Conservation (phyloP, 139 green algal species). For the Picochlorum costavermella region DNA sequence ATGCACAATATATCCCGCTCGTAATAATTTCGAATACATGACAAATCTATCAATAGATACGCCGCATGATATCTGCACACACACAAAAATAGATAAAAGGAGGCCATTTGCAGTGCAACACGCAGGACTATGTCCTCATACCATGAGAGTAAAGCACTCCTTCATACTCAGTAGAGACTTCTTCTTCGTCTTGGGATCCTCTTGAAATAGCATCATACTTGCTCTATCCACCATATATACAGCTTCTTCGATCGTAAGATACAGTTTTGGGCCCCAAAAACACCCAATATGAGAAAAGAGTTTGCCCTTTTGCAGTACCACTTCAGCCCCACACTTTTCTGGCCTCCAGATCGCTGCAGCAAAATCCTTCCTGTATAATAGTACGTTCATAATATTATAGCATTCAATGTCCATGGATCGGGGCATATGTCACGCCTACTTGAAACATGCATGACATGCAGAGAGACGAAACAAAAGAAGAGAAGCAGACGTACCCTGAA, state of each 20-base stretch:
- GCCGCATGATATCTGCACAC: background rate
- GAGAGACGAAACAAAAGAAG: background rate
- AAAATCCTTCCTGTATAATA: conserved; percentile 17
- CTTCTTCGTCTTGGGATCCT: background rate
- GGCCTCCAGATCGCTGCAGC: conserved; percentile 31
- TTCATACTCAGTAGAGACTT: conserved; percentile 13
- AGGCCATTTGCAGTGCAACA: background rate
- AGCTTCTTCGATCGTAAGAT: conserved; percentile 25
- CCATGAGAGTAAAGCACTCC: conserved; percentile 20
- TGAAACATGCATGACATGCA: too few species aligned
- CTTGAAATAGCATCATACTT: conserved; percentile 31
- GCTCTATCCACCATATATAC: conserved; percentile 21
- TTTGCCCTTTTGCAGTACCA: conserved; percentile 25
- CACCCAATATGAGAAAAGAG: conserved; percentile 25
- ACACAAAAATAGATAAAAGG: background rate
- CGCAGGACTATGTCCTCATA: background rate
- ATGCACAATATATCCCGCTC: conserved; percentile 31
- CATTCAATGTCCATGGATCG: background rate
- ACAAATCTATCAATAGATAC: conserved; percentile 15
- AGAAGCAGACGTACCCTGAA: conserved; percentile 14
- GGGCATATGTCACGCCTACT: too few species aligned
- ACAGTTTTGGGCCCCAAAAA: conserved; percentile 12
- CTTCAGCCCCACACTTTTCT: conserved; percentile 20
- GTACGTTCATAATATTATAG: background rate
- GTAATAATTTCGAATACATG: conserved; percentile 28